Conservation (phyloP, 768 basidiomycete species). For the Mycena galericulata region DNA sequence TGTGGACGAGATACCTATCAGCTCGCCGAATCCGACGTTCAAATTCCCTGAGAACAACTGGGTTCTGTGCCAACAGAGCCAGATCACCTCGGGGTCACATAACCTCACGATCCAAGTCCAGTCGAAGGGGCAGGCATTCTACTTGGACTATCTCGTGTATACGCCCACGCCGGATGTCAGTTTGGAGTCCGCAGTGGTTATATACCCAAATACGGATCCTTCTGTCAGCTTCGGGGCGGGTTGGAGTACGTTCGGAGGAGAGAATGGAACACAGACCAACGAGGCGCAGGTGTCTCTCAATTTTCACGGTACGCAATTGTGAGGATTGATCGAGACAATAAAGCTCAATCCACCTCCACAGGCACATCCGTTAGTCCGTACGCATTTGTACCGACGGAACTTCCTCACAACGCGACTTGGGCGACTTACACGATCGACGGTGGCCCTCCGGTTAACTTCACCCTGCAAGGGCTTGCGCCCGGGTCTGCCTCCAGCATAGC, state of each 20-base stretch:
- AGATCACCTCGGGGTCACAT: slow-evolving; percentile 40
- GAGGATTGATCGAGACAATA: not conserved
- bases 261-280: slow-evolving; percentile 30
- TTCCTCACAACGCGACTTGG: slow-evolving; percentile 33
- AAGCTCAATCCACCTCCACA: too few species aligned
- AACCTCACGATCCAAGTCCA: slow-evolving; percentile 43
- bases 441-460: slow-evolving; percentile 26
- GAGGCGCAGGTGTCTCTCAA: slow-evolving; percentile 36
- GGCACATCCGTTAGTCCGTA: slow-evolving; percentile 42
- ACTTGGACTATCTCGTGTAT: slow-evolving; percentile 45
- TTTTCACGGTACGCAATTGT: slow-evolving; percentile 39
- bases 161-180: slow-evolving; percentile 28
- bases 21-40: slow-evolving; percentile 34
- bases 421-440: slow-evolving; percentile 45
- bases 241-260: slow-evolving; percentile 33
- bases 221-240: slow-evolving; percentile 34
- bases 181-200: slow-evolving; percentile 8
- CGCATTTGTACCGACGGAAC: slow-evolving; percentile 37
- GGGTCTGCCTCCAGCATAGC: not conserved
- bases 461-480: slow-evolving; percentile 26
- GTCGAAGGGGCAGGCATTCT: slow-evolving; percentile 42
- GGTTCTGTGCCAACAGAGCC: slow-evolving; percentile 41
- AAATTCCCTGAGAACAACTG: slow-evolving; percentile 46
- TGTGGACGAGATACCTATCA: slow-evolving; percentile 42
- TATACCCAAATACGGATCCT: slow-evolving; percentile 32